phyloP scores from a whole-genome alignment of 2,329 filamentous ascomycete species.

The Cercospora canescens region DNA sequence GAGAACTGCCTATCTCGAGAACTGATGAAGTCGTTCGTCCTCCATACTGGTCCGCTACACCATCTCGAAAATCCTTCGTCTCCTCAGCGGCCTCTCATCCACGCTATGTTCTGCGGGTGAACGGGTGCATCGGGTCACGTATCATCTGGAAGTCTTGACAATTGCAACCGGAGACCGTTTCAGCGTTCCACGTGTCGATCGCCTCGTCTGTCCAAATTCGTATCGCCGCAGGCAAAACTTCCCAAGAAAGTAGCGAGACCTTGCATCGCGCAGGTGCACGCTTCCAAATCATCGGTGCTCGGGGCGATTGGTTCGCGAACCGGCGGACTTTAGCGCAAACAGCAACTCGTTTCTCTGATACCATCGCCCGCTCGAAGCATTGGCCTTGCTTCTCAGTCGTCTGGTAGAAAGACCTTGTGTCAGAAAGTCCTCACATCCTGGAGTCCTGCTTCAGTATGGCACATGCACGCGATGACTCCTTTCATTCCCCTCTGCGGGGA shows the following conservation, averaged over 20 bases:
- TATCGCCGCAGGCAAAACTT: not conserved
- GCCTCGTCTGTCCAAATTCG: not conserved
- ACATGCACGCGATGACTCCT: constrained; percentile 19
- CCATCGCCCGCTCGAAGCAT: not conserved
- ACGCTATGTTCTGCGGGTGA: constrained; percentile 4
- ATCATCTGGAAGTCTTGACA: not conserved
- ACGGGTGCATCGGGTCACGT: constrained; percentile 3
- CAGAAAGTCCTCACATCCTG: constrained; percentile 4
- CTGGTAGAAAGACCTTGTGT: not conserved
- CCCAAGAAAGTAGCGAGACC: not conserved
- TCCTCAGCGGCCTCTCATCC: not conserved
- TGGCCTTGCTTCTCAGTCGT: not conserved
- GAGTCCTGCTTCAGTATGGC: constrained; percentile 16
- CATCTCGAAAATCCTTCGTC: not conserved
- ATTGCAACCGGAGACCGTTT: not conserved
- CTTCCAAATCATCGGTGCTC: not conserved
- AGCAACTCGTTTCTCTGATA: constrained; percentile 1
- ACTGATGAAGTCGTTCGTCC: constrained; percentile 1
- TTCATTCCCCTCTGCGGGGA: constrained; percentile 21
- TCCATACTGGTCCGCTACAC: constrained; percentile 7
- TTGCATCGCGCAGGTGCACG: not conserved
- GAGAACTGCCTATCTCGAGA: not conserved
- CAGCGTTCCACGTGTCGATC: not conserved
- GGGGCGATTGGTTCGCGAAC: constrained; percentile 5
- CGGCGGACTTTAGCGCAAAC: constrained; percentile 4